phyloP scores from a whole-genome alignment of 305 asterid genomes.

The Nicotiana rustica region DNA sequence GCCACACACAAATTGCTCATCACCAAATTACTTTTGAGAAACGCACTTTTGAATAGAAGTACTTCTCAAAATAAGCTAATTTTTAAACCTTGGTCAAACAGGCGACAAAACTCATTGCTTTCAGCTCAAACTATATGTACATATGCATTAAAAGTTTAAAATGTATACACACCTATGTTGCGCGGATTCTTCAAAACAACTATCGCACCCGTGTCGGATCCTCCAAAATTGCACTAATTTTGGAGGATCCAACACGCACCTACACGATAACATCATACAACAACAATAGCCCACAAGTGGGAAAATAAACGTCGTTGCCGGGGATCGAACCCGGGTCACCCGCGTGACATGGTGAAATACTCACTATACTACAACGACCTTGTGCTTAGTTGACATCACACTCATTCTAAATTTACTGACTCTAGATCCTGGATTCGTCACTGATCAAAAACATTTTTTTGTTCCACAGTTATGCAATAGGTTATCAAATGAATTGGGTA shows the following conservation, averaged over 20 bases:
- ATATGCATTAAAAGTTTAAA: not conserved
- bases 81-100: too few species aligned
- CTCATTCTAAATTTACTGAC: not conserved
- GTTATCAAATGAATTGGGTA: constrained; percentile 78
- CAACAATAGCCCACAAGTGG: too few species aligned
- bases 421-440: not conserved
- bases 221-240: too few species aligned
- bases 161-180: too few species aligned
- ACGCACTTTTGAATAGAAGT: too few species aligned
- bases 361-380: constrained; percentile 54
- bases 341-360: constrained; percentile 54
- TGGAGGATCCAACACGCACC: too few species aligned
- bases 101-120: not conserved
- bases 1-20: too few species aligned
- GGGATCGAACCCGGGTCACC: constrained; percentile 57
- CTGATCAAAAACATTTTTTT: constrained; percentile 20
- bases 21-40: too few species aligned
- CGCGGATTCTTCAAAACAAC: too few species aligned
- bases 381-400: not conserved
- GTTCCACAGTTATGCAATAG: constrained; percentile 72
- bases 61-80: too few species aligned
- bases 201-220: too few species aligned
- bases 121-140: not conserved
- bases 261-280: not conserved
- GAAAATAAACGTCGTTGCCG: constrained; percentile 41